phyloP scores from a whole-genome alignment of 257 asterid species.

The Jaltomata sinuosa region DNA sequence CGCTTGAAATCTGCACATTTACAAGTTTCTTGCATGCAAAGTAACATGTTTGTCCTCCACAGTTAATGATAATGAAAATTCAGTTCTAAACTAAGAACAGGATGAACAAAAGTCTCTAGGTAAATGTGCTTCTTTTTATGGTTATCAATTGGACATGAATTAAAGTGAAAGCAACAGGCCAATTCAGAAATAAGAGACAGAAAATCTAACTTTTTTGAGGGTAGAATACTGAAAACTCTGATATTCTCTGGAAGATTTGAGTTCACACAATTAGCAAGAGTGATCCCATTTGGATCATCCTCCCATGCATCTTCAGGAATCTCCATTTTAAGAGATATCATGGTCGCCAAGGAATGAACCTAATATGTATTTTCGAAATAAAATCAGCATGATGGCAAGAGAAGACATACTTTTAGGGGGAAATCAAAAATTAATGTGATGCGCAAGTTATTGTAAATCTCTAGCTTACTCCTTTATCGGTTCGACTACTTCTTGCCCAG shows the following conservation, averaged over 20 bases:
- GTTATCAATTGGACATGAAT: not conserved
- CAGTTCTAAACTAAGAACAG: not conserved
- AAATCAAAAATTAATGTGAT: not conserved
- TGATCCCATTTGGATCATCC: conserved; percentile 78
- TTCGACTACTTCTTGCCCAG: conserved; percentile 98
- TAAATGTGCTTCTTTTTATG: not conserved
- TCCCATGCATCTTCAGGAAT: conserved; percentile 85
- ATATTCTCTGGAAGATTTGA: conserved; percentile 63
- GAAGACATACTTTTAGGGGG: not conserved
- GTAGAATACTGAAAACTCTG: conserved; percentile 85
- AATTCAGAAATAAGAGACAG: not conserved
- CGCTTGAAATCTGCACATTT: not conserved
- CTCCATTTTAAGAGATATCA: conserved; percentile 90
- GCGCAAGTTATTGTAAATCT: not conserved
- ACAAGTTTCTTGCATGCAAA: not conserved
- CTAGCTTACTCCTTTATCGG: conserved; percentile 85
- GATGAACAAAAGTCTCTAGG: not conserved
- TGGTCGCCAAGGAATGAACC: conserved; percentile 94
- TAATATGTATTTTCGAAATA: conserved; percentile 18
- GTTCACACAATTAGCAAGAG: conserved; percentile 56
- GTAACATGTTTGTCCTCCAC: not conserved
- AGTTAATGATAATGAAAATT: not conserved
- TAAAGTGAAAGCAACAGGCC: not conserved
- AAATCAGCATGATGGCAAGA: conserved; percentile 5
- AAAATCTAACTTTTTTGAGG: conserved; percentile 61